These are phyloP conservation scores for Myxozyma monticola DNA, from an alignment of 805 yeast species.

Conservation along the genomic window DNA sequence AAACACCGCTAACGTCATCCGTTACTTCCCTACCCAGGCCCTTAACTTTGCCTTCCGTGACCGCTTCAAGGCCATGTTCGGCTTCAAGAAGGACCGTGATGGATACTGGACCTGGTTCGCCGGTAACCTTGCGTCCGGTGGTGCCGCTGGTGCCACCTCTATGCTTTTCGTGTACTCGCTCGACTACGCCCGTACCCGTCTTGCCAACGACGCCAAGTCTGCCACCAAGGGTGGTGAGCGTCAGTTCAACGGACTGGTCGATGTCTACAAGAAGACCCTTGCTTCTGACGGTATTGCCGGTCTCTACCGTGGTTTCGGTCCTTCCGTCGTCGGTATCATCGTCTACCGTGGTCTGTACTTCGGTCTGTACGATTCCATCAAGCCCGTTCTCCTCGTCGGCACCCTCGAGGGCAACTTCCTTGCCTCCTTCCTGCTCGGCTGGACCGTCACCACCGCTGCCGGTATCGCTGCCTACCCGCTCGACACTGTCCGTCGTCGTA, in stretches of 20 bases:
- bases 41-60: constrained; percentile 98
- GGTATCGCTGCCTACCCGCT: constrained; percentile 98
- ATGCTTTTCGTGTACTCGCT: constrained; percentile 91
- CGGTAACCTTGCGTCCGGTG: constrained; percentile 99
- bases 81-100: constrained; percentile 88
- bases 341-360: constrained; percentile 99
- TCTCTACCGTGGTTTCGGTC: constrained; percentile 99
- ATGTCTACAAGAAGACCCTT: constrained; percentile 93
- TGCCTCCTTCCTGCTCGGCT: constrained; percentile 94
- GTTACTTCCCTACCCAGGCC: constrained; percentile 99
- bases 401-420: constrained; percentile 90
- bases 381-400: constrained; percentile 93
- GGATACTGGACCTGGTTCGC: constrained; percentile 92
- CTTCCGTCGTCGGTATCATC: constrained; percentile 95
- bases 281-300: constrained; percentile 97
- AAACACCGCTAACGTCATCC: constrained; percentile 97
- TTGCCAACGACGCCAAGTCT: constrained; percentile 96
- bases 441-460: constrained; percentile 98
- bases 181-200: constrained; percentile 98
- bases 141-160: constrained; percentile 97
- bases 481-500: constrained; percentile 99
- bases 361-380: constrained; percentile 95
- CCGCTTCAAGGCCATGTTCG: constrained; percentile 91
- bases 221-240: constrained; percentile 84
- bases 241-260: constrained; percentile 95